Conservation (phyloP, 805 yeast species). For the Wickerhamomyces subpelliculosus region DNA sequence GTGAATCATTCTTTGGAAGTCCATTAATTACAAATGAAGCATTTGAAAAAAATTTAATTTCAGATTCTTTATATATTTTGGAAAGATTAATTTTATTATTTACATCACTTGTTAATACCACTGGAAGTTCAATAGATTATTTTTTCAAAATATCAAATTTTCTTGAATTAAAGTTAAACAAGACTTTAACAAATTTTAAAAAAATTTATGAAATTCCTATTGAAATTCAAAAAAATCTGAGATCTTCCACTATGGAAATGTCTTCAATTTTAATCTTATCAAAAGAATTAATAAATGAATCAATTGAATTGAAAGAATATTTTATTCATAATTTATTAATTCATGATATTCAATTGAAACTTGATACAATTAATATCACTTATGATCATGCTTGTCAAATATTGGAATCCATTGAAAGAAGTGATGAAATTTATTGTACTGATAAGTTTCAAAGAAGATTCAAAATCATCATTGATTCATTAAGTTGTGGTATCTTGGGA, state of each 20-base stretch:
- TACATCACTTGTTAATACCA: neutral
- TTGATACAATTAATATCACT: too few species aligned
- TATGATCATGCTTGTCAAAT: too few species aligned
- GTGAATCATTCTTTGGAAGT: neutral
- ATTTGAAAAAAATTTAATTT: neutral
- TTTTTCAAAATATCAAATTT: constrained; percentile 2
- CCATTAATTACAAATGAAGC: neutral
- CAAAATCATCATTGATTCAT: neutral
- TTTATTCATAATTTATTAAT: too few species aligned
- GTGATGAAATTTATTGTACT: neutral
- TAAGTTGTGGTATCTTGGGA: neutral
- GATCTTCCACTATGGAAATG: too few species aligned
- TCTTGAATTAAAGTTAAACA: neutral
- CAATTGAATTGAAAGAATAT: too few species aligned
- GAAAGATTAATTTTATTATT: neutral
- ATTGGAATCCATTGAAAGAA: neutral
- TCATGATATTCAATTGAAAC: too few species aligned
- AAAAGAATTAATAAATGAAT: neutral
- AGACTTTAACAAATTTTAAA: neutral
- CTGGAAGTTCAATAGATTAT: constrained; percentile 1
- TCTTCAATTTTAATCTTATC: neutral
- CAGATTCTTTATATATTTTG: neutral
- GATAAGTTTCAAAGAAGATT: neutral
- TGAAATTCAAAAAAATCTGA: neutral
- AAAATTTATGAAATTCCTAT: neutral